A percentile compares a stretch with the other conserved stretches of the same genome.
Evolutionary conservation across 306 rosid genomes (phyloP).

Genomic region (Coriaria nepalensis): DNA sequence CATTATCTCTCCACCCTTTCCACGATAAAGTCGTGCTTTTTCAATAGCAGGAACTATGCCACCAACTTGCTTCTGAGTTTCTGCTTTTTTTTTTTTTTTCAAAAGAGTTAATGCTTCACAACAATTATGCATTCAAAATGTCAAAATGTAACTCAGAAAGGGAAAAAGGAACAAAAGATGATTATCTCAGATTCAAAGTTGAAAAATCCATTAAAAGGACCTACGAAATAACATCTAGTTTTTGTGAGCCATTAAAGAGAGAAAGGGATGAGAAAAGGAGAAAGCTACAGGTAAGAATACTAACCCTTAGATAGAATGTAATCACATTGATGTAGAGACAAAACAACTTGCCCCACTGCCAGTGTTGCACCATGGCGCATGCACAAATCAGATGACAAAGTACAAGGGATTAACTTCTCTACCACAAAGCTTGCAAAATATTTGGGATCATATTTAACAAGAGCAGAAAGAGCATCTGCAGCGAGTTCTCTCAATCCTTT

Average conservation of each 20-base stretch:
- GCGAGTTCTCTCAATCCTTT: conserved; percentile 94
- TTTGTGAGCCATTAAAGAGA: not conserved
- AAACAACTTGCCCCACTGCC: conserved; percentile 76
- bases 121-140: too few relatives aligned
- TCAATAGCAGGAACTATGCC: conserved; percentile 73
- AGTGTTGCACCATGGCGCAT: conserved; percentile 90
- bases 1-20: conserved; percentile 99
- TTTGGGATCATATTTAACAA: conserved; percentile 67
- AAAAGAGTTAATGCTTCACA: too few relatives aligned
- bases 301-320: conserved; percentile 55
- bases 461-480: conserved; percentile 70
- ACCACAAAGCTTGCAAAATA: conserved; percentile 45
- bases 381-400: conserved; percentile 91
- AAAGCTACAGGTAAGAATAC: conserved; percentile 20
- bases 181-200: too few relatives aligned
- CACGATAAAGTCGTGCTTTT: conserved; percentile 90
- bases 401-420: conserved; percentile 69
- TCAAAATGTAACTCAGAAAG: too few relatives aligned
- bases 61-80: conserved; percentile 58
- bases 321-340: conserved; percentile 53
- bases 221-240: too few relatives aligned
- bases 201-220: too few relatives aligned
- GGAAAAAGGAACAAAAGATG: too few relatives aligned
- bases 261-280: conserved; percentile 11
- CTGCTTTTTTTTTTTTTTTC: too few relatives aligned